These are phyloP conservation scores for Penicillium crystallinum DNA, from an alignment of 495 filamentous ascomycete species.

Conservation along the genomic window DNA sequence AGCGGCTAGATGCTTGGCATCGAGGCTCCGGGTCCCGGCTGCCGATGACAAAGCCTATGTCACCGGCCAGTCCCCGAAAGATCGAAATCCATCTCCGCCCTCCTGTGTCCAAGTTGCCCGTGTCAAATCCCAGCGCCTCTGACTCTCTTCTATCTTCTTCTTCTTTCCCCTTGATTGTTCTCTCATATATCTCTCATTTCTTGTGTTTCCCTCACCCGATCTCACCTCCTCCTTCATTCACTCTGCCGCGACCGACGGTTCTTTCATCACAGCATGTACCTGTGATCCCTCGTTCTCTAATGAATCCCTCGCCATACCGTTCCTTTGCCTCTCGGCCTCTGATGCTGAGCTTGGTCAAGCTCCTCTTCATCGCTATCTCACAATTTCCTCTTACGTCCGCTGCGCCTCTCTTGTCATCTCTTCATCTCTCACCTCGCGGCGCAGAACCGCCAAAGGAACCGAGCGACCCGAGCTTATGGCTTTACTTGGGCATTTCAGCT, in stretches of 20 bases:
- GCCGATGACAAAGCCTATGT: no score
- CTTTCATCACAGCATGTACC: constrained; percentile 3
- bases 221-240: not conserved
- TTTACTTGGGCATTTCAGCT: constrained; percentile 63
- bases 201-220: not conserved
- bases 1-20: no score
- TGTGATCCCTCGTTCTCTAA: constrained; percentile 9
- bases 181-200: not conserved
- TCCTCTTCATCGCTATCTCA: constrained; percentile 39
- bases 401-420: constrained; percentile 29
- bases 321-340: constrained; percentile 40
- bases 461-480: constrained; percentile 58
- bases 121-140: not conserved
- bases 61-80: no score
- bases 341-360: constrained; percentile 44
- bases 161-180: not conserved
- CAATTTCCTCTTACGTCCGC: constrained; percentile 43
- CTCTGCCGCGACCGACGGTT: not conserved
- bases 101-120: not conserved
- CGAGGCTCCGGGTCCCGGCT: no score
- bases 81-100: no score
- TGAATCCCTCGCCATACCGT: constrained; percentile 29
- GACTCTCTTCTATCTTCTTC: not conserved
- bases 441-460: constrained; percentile 32
- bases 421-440: constrained; percentile 20